These are phyloP conservation scores for Adansonia digitata DNA, from an alignment of 345 rosid genomes.

Conservation along the genomic window DNA sequence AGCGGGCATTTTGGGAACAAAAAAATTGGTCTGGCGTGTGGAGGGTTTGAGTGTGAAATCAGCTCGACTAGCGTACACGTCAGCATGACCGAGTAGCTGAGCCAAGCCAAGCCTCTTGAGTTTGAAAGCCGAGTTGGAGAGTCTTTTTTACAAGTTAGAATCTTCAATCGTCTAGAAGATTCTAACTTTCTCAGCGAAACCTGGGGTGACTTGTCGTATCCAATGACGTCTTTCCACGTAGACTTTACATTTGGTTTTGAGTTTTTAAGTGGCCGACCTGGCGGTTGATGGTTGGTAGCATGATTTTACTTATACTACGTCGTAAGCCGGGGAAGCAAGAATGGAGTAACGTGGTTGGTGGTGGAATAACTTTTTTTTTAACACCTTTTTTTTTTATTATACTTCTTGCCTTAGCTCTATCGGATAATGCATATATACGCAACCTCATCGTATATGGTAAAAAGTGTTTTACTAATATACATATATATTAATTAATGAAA, in stretches of 20 bases:
- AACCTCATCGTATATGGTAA: background rate
- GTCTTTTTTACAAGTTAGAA: background rate
- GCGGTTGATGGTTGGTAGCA: background rate
- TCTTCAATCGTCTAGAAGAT: conserved; percentile 16
- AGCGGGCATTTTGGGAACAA: conserved; percentile 4
- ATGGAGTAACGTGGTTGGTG: background rate
- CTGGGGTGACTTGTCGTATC: background rate
- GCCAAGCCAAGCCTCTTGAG: conserved; percentile 12
- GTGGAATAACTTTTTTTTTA: background rate
- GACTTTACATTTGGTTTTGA: background rate
- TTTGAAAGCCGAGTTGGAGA: background rate
- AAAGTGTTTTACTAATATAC: background rate
- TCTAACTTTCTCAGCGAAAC: background rate
- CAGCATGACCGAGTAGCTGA: conserved; percentile 30
- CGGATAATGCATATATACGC: background rate
- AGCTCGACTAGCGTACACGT: conserved; percentile 12
- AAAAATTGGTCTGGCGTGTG: background rate
- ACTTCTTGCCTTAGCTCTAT: background rate
- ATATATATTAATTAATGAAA: no score
- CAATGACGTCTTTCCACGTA: background rate
- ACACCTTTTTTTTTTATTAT: background rate
- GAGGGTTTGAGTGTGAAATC: background rate
- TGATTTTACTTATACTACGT: background rate
- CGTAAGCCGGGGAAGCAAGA: background rate
- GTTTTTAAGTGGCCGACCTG: background rate